Conservation (phyloP, 2,329 filamentous ascomycete genomes). For the Nakataea oryzae region DNA sequence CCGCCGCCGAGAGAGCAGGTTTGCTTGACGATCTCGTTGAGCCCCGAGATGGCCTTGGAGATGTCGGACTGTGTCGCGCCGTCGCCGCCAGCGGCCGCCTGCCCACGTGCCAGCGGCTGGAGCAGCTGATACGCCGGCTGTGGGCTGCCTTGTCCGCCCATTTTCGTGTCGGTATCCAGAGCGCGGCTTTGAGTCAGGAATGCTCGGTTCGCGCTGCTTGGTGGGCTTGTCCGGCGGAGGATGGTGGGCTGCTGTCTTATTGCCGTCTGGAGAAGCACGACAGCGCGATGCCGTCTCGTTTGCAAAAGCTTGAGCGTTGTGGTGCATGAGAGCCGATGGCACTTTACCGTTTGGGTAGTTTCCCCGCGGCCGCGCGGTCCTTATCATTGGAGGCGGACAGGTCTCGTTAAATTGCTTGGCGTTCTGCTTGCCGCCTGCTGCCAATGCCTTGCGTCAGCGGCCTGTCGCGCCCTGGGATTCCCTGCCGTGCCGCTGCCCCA, state of each 20-base stretch:
- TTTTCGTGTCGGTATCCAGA: background rate
- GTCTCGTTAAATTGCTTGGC: too few relatives aligned
- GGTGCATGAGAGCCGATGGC: background rate
- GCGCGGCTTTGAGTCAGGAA: background rate
- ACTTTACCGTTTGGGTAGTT: too few relatives aligned
- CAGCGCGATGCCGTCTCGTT: background rate
- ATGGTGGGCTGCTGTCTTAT: background rate
- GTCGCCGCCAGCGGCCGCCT: background rate
- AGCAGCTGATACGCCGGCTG: background rate
- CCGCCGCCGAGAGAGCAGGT: conserved; percentile 5
- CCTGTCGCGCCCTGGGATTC: background rate
- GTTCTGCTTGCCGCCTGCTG: too few relatives aligned
- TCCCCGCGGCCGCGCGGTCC: too few relatives aligned
- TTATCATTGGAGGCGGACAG: too few relatives aligned
- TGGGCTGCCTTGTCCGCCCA: background rate
- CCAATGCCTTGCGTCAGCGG: background rate
- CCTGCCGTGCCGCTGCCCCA: background rate
- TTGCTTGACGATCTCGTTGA: conserved; percentile 4
- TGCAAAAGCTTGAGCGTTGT: background rate
- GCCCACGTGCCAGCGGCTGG: conserved; percentile 1
- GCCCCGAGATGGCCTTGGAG: background rate
- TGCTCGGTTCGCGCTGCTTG: background rate
- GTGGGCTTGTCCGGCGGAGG: too few relatives aligned
- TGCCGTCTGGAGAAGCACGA: background rate
- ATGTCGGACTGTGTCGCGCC: background rate